Conservation (phyloP, 2,329 filamentous ascomycete species). For the Phyllosticta paracitricarpa region DNA sequence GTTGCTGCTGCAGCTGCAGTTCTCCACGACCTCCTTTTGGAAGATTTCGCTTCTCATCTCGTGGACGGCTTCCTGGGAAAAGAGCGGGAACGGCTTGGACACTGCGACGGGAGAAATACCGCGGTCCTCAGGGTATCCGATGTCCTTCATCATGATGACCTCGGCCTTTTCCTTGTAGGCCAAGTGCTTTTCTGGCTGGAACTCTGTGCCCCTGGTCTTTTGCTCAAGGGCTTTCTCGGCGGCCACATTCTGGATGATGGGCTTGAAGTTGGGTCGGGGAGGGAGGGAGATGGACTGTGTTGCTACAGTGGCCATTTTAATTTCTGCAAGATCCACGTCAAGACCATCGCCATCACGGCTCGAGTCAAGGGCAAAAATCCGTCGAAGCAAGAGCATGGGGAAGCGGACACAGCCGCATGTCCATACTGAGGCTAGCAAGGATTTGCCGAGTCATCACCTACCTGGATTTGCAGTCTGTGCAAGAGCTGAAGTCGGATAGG, state of each 20-base stretch:
- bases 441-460: background rate
- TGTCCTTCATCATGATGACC: conserved; percentile 51
- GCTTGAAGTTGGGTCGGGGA: conserved; percentile 22
- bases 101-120: conserved; percentile 55
- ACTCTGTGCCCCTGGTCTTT: conserved; percentile 24
- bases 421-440: background rate
- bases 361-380: background rate
- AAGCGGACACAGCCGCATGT: background rate
- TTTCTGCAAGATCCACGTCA: conserved; percentile 1
- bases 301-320: conserved; percentile 21
- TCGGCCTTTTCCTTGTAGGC: conserved; percentile 41
- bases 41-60: conserved; percentile 55
- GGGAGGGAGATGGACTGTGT: conserved; percentile 20
- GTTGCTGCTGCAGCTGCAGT: conserved; percentile 50
- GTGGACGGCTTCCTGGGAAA: conserved; percentile 50
- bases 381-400: background rate
- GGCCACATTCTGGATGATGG: conserved; percentile 22
- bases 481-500: background rate
- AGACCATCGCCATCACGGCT: background rate
- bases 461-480: background rate
- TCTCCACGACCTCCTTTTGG: conserved; percentile 44
- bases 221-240: conserved; percentile 10
- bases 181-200: conserved; percentile 48
- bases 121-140: conserved; percentile 44
- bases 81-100: conserved; percentile 55